phyloP scores from a whole-genome alignment of 768 basidiomycete genomes.

The Amanita muscaria region DNA sequence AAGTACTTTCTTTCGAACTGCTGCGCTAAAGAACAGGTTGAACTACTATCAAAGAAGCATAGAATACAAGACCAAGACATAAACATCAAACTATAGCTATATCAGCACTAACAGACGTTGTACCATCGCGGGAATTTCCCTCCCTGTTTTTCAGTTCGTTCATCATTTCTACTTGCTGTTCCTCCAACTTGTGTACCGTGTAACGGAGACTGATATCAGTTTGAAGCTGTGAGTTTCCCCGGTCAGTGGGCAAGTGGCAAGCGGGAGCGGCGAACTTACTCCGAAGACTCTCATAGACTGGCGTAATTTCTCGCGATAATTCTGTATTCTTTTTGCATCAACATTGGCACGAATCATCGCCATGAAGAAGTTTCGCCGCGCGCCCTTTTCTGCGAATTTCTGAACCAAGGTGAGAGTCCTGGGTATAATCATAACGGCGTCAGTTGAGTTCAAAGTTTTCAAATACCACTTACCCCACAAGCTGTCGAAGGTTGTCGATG shows the following conservation, averaged over 20 bases:
- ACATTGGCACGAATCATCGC: not conserved
- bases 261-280: too few relatives aligned
- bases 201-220: slow-evolving; percentile 6
- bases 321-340: slow-evolving; percentile 2
- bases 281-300: slow-evolving; percentile 4
- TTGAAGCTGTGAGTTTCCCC: not conserved
- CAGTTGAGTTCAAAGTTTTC: too few relatives aligned
- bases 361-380: slow-evolving; percentile 2
- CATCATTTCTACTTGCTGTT: slow-evolving; percentile 5
- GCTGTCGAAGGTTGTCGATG: not conserved
- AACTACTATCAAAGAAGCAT: too few relatives aligned
- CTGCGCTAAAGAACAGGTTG: too few relatives aligned
- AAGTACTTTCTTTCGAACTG: too few relatives aligned
- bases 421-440: not conserved
- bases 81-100: too few relatives aligned
- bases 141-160: not conserved
- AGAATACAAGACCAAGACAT: too few relatives aligned
- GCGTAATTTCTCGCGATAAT: slow-evolving; percentile 2
- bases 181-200: not conserved
- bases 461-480: too few relatives aligned
- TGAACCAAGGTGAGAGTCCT: slow-evolving; percentile 1
- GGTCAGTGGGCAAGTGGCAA: too few relatives aligned
- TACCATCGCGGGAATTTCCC: too few relatives aligned
- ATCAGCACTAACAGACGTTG: too few relatives aligned
- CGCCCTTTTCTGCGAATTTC: slow-evolving; percentile 2